phyloP scores from a whole-genome alignment of 2,329 filamentous ascomycete genomes.

The Aspergillus melleus region DNA sequence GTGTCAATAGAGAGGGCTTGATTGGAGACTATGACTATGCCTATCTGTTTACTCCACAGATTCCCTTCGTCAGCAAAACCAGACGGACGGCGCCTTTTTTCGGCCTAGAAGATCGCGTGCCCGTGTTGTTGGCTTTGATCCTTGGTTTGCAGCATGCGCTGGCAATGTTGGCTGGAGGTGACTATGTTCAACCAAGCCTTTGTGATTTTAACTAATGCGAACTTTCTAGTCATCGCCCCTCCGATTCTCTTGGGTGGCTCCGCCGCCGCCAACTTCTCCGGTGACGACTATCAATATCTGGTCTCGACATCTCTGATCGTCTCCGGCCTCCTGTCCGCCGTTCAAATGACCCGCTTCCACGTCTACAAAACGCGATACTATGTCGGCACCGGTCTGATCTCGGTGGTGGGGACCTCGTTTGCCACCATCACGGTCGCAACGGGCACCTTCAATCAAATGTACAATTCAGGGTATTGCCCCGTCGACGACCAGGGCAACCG shows the following conservation, averaged over 20 bases:
- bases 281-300: conserved; percentile 60
- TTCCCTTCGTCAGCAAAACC: conserved; percentile 75
- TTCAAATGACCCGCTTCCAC: conserved; percentile 68
- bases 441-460: conserved; percentile 64
- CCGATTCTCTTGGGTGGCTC: conserved; percentile 62
- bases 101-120: conserved; percentile 67
- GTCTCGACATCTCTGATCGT: conserved; percentile 69
- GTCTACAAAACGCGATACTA: conserved; percentile 64
- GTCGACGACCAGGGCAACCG: conserved; percentile 55
- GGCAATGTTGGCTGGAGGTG: conserved; percentile 61
- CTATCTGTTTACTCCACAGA: conserved; percentile 77
- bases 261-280: conserved; percentile 58
- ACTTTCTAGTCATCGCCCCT: conserved; percentile 55
- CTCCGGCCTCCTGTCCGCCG: conserved; percentile 62
- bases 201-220: not conserved
- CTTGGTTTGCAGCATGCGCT: conserved; percentile 70
- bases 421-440: conserved; percentile 65
- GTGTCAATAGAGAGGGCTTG: conserved; percentile 61
- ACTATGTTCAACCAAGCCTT: not conserved
- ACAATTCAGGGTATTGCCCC: conserved; percentile 64
- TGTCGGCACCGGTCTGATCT: conserved; percentile 65
- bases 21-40: conserved; percentile 87
- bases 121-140: conserved; percentile 64
- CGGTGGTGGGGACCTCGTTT: conserved; percentile 68
- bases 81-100: conserved; percentile 66